phyloP scores from a whole-genome alignment of 768 basidiomycete genomes.

The Termitomyces sp. region DNA sequence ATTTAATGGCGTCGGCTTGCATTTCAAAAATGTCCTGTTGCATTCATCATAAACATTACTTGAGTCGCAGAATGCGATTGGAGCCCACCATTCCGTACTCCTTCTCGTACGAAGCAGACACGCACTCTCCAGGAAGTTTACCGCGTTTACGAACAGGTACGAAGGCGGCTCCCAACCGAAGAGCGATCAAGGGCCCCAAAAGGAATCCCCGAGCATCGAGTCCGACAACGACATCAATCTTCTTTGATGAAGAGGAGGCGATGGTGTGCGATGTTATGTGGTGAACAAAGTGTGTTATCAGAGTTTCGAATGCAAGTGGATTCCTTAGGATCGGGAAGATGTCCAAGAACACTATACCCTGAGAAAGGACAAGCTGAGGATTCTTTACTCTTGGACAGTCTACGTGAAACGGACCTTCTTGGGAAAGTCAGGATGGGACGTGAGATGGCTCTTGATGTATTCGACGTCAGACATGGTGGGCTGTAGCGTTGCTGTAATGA shows the following conservation, averaged over 20 bases:
- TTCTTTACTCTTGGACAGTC: not conserved
- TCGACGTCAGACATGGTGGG: constrained; percentile 70
- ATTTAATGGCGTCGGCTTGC: constrained; percentile 80
- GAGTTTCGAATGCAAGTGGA: constrained; percentile 83
- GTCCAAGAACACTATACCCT: constrained; percentile 93
- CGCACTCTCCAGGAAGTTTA: constrained; percentile 89
- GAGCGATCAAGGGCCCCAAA: constrained; percentile 87
- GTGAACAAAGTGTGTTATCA: constrained; percentile 85
- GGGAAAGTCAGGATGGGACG: constrained; percentile 74
- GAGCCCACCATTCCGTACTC: constrained; percentile 83
- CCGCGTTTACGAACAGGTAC: constrained; percentile 93
- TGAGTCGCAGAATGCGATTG: not conserved
- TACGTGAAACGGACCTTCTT: constrained; percentile 60
- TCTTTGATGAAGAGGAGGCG: constrained; percentile 51
- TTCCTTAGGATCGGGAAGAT: constrained; percentile 90
- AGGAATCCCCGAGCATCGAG: constrained; percentile 97
- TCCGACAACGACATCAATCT: constrained; percentile 90
- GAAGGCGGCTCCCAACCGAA: constrained; percentile 89
- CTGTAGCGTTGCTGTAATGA: too few species aligned
- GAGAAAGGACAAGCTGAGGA: not conserved
- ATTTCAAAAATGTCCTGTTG: constrained; percentile 93
- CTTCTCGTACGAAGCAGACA: constrained; percentile 77
- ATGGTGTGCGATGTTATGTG: constrained; percentile 81
- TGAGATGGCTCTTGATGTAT: constrained; percentile 59
- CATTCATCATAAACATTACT: not conserved